phyloP scores from a whole-genome alignment of 768 basidiomycete genomes.

The Pisolithus sp. region DNA sequence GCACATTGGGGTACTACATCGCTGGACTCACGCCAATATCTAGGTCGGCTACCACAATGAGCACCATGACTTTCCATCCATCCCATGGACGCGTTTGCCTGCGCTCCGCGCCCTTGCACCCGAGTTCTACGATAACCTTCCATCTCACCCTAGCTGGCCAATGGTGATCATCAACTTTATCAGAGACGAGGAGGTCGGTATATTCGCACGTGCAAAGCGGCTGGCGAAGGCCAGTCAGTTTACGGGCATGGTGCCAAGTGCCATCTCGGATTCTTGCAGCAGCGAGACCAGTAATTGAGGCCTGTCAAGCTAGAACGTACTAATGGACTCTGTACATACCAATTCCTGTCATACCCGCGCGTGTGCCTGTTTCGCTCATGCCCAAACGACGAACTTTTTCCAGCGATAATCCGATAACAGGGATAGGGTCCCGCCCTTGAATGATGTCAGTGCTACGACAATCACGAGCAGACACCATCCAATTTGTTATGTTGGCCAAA shows the following conservation, averaged over 20 bases:
- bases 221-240: constrained; percentile 32
- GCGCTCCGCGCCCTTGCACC: constrained; percentile 76
- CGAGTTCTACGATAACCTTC: constrained; percentile 87
- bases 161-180: constrained; percentile 96
- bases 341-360: too few species aligned
- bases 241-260: constrained; percentile 14
- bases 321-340: constrained; percentile 7
- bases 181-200: constrained; percentile 79
- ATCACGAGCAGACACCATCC: too few species aligned
- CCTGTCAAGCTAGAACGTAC: not conserved
- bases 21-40: not conserved
- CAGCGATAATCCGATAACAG: too few species aligned
- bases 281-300: constrained; percentile 14
- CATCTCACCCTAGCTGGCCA: constrained; percentile 88
- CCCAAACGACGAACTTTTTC: too few species aligned
- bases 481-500: too few species aligned
- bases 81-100: constrained; percentile 92
- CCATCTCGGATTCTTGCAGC: constrained; percentile 4
- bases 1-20: not conserved
- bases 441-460: too few species aligned
- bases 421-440: too few species aligned
- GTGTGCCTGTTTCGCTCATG: too few species aligned
- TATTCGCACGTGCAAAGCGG: constrained; percentile 85
- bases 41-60: constrained; percentile 99
- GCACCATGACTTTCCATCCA: constrained; percentile 96